Evolutionary conservation across 805 yeast genomes (phyloP).

Genomic region (Suhomyces sp.): DNA sequence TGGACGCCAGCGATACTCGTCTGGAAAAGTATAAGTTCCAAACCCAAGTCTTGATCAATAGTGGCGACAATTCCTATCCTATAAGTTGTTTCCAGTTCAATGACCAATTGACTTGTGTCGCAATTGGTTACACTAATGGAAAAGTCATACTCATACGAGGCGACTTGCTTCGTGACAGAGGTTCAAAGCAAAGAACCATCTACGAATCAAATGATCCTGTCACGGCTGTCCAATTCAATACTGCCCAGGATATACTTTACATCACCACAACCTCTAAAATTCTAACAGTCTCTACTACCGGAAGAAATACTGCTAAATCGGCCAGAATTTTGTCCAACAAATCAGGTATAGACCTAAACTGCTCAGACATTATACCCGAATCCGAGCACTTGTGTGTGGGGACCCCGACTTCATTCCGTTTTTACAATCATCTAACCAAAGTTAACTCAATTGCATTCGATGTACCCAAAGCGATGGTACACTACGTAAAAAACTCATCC

Average conservation of each 20-base stretch:
- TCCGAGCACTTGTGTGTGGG: slow-evolving; percentile 61
- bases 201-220: slow-evolving; percentile 77
- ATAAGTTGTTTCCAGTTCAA: slow-evolving; percentile 61
- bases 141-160: slow-evolving; percentile 79
- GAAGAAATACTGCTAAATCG: slow-evolving; percentile 71
- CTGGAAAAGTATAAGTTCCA: slow-evolving; percentile 44
- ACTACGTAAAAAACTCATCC: slow-evolving; percentile 30
- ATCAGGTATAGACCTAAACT: slow-evolving; percentile 49
- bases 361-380: slow-evolving; percentile 41
- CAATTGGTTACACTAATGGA: slow-evolving; percentile 83
- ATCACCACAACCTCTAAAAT: slow-evolving; percentile 74
- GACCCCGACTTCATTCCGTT: slow-evolving; percentile 57
- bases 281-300: slow-evolving; percentile 70
- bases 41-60: slow-evolving; percentile 59
- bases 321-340: slow-evolving; percentile 43
- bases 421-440: slow-evolving; percentile 56
- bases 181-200: slow-evolving; percentile 80
- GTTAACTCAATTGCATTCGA: slow-evolving; percentile 55
- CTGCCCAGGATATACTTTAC: slow-evolving; percentile 51
- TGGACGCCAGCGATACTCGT: slow-evolving; percentile 19
- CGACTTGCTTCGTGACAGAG: slow-evolving; percentile 82
- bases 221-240: slow-evolving; percentile 66
- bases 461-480: slow-evolving; percentile 51
- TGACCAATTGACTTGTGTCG: slow-evolving; percentile 57
- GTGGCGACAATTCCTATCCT: slow-evolving; percentile 77